A percentile compares a stretch with the other conserved stretches of the same genome.
phyloP scores from a whole-genome alignment of 2,329 filamentous ascomycete genomes.

The Sordariomycetes sp. region DNA sequence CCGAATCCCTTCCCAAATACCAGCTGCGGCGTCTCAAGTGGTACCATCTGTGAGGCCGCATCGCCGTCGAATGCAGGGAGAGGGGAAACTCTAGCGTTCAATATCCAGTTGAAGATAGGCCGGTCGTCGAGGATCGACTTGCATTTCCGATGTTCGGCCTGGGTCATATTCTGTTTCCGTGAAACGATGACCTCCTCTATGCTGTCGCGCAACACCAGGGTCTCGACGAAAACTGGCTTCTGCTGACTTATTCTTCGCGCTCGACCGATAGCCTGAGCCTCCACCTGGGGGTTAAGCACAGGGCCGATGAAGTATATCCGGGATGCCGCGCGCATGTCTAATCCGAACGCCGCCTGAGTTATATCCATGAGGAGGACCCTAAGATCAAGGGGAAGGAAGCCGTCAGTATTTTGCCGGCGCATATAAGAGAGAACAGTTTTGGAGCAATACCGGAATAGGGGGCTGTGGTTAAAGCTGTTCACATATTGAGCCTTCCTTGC shows the following conservation, averaged over 20 bases:
- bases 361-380: conserved; percentile 84
- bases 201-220: conserved; percentile 66
- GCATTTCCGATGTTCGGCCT: conserved; percentile 45
- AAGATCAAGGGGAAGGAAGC: not conserved
- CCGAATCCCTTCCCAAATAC: conserved; percentile 42
- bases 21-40: conserved; percentile 30
- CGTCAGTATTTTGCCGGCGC: not conserved
- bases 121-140: conserved; percentile 48
- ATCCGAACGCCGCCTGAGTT: conserved; percentile 75
- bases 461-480: conserved; percentile 61
- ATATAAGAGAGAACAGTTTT: not conserved
- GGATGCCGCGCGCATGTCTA: conserved; percentile 76
- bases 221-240: conserved; percentile 73
- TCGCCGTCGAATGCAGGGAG: conserved; percentile 16
- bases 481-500: conserved; percentile 64
- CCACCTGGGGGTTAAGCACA: conserved; percentile 72
- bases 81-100: conserved; percentile 34
- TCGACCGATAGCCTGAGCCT: conserved; percentile 86
- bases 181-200: conserved; percentile 78
- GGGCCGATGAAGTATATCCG: conserved; percentile 85
- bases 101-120: conserved; percentile 49
- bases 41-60: conserved; percentile 36
- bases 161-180: conserved; percentile 64
- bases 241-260: conserved; percentile 80
- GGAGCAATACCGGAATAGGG: conserved; percentile 39